These are phyloP conservation scores for Pseudopyricularia javanii DNA, from an alignment of 2,329 filamentous ascomycete genomes.

Conservation along the genomic window DNA sequence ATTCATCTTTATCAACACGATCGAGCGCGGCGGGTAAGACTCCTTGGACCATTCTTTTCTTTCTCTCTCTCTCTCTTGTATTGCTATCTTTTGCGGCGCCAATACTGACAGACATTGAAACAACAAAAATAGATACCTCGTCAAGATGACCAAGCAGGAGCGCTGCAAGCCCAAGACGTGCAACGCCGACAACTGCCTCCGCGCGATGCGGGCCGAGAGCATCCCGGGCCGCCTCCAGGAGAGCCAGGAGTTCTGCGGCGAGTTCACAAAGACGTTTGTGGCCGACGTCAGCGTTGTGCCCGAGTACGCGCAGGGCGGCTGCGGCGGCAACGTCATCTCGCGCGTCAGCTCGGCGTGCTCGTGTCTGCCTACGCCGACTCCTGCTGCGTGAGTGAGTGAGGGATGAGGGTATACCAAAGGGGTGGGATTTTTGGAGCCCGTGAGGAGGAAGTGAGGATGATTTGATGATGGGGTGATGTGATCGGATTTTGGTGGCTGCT, in stretches of 20 bases:
- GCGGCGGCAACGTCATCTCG: not conserved
- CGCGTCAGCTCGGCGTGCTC: slow-evolving; percentile 1
- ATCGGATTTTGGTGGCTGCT: no score
- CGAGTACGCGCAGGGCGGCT: not conserved
- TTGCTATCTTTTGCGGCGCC: no score
- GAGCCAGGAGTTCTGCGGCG: not conserved
- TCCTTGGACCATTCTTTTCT: no score
- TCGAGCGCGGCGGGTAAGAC: slow-evolving; percentile 32
- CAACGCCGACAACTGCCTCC: not conserved
- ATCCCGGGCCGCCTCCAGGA: not conserved
- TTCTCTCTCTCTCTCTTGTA: no score
- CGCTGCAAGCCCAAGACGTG: not conserved
- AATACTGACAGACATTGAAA: no score
- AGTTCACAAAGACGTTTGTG: slow-evolving; percentile 5
- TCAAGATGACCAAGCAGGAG: not conserved
- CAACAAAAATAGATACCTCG: no score
- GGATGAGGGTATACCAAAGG: not conserved
- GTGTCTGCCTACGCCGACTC: not conserved
- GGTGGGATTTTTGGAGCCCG: no score
- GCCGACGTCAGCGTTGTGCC: slow-evolving; percentile 1
- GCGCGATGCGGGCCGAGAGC: not conserved
- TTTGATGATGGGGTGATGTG: not conserved
- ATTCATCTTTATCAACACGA: slow-evolving; percentile 31
- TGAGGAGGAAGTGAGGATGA: not conserved
- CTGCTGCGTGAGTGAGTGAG: not conserved